These are phyloP conservation scores for Neophaeococcomyces mojaviensis DNA, from an alignment of 2,329 filamentous ascomycete species.

Conservation along the genomic window DNA sequence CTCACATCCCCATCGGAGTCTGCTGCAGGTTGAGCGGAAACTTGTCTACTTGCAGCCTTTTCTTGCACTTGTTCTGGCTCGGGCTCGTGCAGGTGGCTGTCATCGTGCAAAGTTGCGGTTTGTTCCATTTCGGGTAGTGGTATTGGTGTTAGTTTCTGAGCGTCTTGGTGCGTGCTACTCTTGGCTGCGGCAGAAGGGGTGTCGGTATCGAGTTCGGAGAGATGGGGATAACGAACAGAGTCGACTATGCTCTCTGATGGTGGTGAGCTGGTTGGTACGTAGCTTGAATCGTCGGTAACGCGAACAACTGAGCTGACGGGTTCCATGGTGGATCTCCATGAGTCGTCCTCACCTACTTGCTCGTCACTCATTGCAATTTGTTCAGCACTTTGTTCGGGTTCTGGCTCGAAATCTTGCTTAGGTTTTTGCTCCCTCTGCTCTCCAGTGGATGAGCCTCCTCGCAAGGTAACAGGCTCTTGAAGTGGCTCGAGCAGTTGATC, in stretches of 20 bases:
- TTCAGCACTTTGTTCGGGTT: neutral
- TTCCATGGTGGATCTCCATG: slow-evolving; percentile 1
- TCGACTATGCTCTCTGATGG: slow-evolving; percentile 17
- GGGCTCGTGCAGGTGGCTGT: neutral
- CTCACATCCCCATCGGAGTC: neutral
- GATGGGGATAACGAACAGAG: slow-evolving; percentile 21
- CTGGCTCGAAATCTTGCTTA: neutral
- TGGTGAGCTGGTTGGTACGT: slow-evolving; percentile 8
- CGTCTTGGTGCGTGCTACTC: slow-evolving; percentile 22
- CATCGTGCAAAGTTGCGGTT: too few species aligned
- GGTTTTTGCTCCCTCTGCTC: neutral
- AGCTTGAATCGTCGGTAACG: neutral
- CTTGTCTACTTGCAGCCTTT: slow-evolving; percentile 3
- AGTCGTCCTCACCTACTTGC: neutral
- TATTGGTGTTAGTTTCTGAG: slow-evolving; percentile 17
- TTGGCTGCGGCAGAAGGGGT: slow-evolving; percentile 10
- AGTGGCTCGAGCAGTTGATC: slow-evolving; percentile 27
- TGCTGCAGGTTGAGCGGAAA: neutral
- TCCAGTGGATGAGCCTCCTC: neutral
- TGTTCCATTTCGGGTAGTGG: slow-evolving; percentile 7
- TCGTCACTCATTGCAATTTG: neutral
- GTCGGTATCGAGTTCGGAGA: slow-evolving; percentile 18
- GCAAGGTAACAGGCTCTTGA: neutral
- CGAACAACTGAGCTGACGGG: neutral
- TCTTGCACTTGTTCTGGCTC: neutral